These are phyloP conservation scores for Xylariaceae sp. DNA, from an alignment of 2,329 filamentous ascomycete genomes.

Conservation along the genomic window DNA sequence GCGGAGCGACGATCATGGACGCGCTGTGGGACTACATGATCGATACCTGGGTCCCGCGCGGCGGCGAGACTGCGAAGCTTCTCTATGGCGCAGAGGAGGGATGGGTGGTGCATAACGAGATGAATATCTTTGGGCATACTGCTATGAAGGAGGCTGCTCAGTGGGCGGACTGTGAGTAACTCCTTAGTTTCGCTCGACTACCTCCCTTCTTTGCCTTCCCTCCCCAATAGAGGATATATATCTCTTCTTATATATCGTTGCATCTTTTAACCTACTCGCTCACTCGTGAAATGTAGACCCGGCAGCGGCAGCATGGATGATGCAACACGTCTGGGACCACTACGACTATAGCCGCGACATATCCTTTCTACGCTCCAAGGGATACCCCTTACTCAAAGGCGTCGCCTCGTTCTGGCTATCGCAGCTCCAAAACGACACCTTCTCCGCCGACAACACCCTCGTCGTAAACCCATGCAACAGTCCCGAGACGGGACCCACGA, in stretches of 20 bases:
- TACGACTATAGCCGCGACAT: constrained; percentile 47
- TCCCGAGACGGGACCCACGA: constrained; percentile 51
- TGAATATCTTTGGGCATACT: constrained; percentile 55
- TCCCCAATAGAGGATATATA: too few relatives aligned
- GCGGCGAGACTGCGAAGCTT: constrained; percentile 45
- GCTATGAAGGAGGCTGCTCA: constrained; percentile 30
- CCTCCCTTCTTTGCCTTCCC: not conserved
- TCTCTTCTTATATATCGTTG: too few relatives aligned
- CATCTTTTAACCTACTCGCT: too few relatives aligned
- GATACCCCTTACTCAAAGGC: constrained; percentile 50
- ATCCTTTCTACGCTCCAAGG: constrained; percentile 41
- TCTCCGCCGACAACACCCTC: constrained; percentile 45
- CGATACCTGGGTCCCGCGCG: constrained; percentile 48
- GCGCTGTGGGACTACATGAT: constrained; percentile 49
- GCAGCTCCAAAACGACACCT: constrained; percentile 45
- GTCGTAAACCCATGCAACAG: constrained; percentile 55
- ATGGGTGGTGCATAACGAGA: constrained; percentile 52
- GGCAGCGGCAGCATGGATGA: constrained; percentile 51
- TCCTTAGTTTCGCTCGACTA: not conserved
- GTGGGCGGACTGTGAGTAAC: constrained; percentile 28
- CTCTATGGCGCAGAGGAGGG: constrained; percentile 50
- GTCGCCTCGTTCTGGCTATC: constrained; percentile 52
- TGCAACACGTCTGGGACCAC: constrained; percentile 54
- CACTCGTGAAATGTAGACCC: constrained; percentile 26
- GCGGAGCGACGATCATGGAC: constrained; percentile 37